Evolutionary conservation across 306 rosid genomes (phyloP).

Genomic region (Vigna angularis): DNA sequence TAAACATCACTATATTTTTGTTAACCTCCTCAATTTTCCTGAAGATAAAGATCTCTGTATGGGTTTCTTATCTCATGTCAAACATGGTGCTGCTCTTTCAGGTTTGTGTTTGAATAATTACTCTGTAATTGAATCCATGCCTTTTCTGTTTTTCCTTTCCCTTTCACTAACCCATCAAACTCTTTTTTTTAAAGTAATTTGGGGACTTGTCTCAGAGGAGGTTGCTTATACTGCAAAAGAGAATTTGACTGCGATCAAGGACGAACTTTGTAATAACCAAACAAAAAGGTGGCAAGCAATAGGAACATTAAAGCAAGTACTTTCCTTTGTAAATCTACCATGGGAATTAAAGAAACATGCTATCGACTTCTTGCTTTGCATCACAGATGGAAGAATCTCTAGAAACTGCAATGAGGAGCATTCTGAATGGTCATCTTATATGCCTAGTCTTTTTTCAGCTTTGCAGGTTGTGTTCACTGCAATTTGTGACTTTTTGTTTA

Average conservation of each 20-base stretch:
- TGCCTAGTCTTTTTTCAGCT: conserved; percentile 71
- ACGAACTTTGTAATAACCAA: conserved; percentile 64
- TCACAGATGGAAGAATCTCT: conserved; percentile 54
- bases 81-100: conserved; percentile 81
- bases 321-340: conserved; percentile 64
- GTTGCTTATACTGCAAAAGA: conserved; percentile 64
- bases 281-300: conserved; percentile 87
- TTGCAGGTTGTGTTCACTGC: conserved; percentile 69
- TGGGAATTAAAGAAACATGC: conserved; percentile 80
- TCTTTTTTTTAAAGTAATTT: conserved; percentile 63
- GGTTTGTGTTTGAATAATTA: conserved; percentile 58
- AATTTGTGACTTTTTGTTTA: conserved; percentile 18
- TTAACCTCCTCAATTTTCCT: conserved; percentile 39
- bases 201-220: conserved; percentile 72
- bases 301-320: conserved; percentile 74
- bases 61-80: conserved; percentile 67
- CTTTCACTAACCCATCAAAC: conserved; percentile 26
- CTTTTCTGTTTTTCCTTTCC: conserved; percentile 38
- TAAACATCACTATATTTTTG: conserved; percentile 10
- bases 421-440: conserved; percentile 54
- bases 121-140: conserved; percentile 33
- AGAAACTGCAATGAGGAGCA: conserved; percentile 47
- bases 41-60: conserved; percentile 68
- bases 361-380: conserved; percentile 71
- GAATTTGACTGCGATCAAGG: conserved; percentile 59